Base-by-base conservation (phyloP, 2,329 filamentous ascomycete genomes). In the Thelonectria discophora region DNA sequence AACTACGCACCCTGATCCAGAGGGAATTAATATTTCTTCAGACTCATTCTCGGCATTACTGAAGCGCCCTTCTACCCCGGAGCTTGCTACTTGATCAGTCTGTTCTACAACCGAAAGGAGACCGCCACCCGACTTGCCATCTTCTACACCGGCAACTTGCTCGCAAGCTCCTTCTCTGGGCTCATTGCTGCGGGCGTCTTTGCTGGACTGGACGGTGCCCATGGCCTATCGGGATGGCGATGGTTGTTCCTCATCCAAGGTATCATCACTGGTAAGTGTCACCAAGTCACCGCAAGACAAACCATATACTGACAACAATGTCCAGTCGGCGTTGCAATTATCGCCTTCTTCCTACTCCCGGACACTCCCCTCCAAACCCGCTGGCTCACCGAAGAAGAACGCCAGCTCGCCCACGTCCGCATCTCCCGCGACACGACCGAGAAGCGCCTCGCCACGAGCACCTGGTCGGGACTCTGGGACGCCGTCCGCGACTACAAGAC, bases 91-190 rank as follows among this genome's bases (percentile, higher is more conserved):
- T 78, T 85, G 53, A 75, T 86, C 3, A 81, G 80, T 2, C 80
- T 83, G 39, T 87, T 83, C 73, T 87, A 86, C 71, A 86, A 82
- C 2, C 76, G 82, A 32, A 81, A 84, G 65, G 79, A 81, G 65
- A 67, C 82, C 24, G 74, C 77, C n/a, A 71, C 76, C 2, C 74
- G 80, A 43, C 78, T 81, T 9, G 77, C 79, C 2, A 78, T 82
- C 57, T 73, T 83, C 1, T 83, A 83, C 61, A 75, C 80, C 0
- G 78, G 78, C 2, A 76, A 75, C 15, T 71, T 77, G 15, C 59
- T 76, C 9, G 73, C 75, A 3, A 75, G 72, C 7, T 75, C 77
- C 1, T 82, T 82, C 54, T 77, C 77, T 0, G 80, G 81, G 2
- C 70, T 83, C 3, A 79, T 84, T 34, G 80, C 78, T 0, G 77